phyloP scores from a whole-genome alignment of 495 filamentous ascomycete genomes.

The Rostrohypoxylon terebratum region DNA sequence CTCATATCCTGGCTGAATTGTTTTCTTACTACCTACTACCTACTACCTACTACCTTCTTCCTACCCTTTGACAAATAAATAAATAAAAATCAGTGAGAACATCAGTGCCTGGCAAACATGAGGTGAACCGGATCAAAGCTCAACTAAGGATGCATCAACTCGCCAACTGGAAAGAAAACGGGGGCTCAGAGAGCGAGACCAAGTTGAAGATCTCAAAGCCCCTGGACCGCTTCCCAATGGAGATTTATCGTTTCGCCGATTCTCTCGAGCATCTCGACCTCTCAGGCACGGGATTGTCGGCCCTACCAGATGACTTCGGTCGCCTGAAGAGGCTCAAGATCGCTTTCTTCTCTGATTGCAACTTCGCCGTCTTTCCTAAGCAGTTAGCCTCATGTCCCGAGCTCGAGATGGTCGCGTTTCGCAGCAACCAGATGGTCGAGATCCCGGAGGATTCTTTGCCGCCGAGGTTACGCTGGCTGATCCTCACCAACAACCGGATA shows the following conservation, averaged over 20 bases:
- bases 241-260: conserved; percentile 54
- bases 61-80: not conserved
- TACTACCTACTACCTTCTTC: too few species aligned
- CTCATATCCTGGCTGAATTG: not conserved
- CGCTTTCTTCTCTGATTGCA: conserved; percentile 59
- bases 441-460: conserved; percentile 58
- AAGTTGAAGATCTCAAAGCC: conserved; percentile 54
- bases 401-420: conserved; percentile 61
- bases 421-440: conserved; percentile 56
- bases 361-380: conserved; percentile 57
- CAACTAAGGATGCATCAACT: conserved; percentile 10
- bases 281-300: conserved; percentile 56
- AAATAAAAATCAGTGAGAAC: not conserved
- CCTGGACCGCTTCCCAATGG: conserved; percentile 53
- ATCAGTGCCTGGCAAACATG: not conserved
- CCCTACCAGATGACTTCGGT: conserved; percentile 54
- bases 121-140: conserved; percentile 7
- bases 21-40: not conserved
- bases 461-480: conserved; percentile 56
- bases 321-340: conserved; percentile 58
- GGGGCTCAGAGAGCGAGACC: conserved; percentile 23
- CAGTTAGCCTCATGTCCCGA: conserved; percentile 54
- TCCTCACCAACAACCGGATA: conserved; percentile 58
- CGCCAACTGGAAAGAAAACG: conserved; percentile 2
- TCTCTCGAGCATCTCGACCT: conserved; percentile 60